A percentile compares a stretch with the other conserved stretches of the same genome.
phyloP scores from a whole-genome alignment of 2,329 filamentous ascomycete species.

The Thyridium curvatum region DNA sequence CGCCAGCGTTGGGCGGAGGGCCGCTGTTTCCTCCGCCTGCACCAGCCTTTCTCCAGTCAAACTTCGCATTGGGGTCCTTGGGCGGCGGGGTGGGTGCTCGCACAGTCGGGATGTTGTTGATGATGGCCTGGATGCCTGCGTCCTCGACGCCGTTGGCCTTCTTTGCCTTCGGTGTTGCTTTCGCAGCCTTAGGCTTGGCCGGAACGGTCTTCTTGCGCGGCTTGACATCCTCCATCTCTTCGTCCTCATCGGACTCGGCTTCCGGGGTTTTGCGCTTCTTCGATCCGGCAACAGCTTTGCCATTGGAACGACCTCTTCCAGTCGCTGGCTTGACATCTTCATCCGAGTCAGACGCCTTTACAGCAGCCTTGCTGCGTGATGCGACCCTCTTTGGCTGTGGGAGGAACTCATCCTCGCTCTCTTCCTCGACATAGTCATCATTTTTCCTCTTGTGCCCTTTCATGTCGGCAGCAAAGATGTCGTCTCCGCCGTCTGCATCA shows the following conservation, averaged over 20 bases:
- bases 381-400: conserved; percentile 55
- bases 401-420: conserved; percentile 62
- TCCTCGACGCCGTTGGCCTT: conserved; percentile 63
- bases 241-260: conserved; percentile 4
- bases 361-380: conserved; percentile 32
- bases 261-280: conserved; percentile 8
- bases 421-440: conserved; percentile 67
- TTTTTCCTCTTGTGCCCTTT: conserved; percentile 61
- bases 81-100: conserved; percentile 78
- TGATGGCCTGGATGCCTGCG: conserved; percentile 71
- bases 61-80: conserved; percentile 65
- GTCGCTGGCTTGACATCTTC: conserved; percentile 15
- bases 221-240: conserved; percentile 3
- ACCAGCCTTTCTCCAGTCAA: conserved; percentile 64
- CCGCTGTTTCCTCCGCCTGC: conserved; percentile 54
- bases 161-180: conserved; percentile 36
- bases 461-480: conserved; percentile 73
- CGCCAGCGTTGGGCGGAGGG: conserved; percentile 56
- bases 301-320: no score
- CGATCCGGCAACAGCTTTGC: no score
- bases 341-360: conserved; percentile 19
- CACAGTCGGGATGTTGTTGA: conserved; percentile 81
- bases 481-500: conserved; percentile 68
- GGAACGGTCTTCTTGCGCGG: conserved; percentile 19
- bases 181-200: conserved; percentile 51